Base-by-base conservation (phyloP, 495 filamentous ascomycete genomes). In the Daldinia concentrica region DNA sequence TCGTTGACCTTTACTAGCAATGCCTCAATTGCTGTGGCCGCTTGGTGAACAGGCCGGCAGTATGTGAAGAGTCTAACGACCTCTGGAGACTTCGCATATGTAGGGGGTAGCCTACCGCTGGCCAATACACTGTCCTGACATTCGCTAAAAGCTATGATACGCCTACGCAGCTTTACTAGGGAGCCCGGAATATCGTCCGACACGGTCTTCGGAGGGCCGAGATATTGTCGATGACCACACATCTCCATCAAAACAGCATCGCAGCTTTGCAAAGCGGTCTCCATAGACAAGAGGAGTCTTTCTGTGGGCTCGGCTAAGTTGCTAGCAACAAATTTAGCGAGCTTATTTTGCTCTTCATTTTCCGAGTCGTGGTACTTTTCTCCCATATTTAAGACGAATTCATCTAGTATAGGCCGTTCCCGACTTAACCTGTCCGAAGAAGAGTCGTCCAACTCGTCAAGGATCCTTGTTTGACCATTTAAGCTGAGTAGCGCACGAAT, bases 1-100 rank as follows among this genome's bases (percentile, higher is more conserved):
- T 80, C 70, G 22, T 81, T 76, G 6, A 88, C 78, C 55, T 85
- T 86, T 17, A 73, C 69, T 11, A 80, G 72, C 5, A 87, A 75
- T 22, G 70, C 73, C 73, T 85, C 79, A 8, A 86, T 76, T 12
- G 81, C 78, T 17, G 78, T 80, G 2, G 86, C 82, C 6, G 84
- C 80, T 74, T 88, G 87, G 60, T 86, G 81, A 52, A 89, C 76
- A 26, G 85, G 84, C 32, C 87, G 83, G 7, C 85, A 82, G 54
- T 87, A 89, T 1, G 87, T 78, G 62, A 89, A 88, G 12, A 88
- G 75, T 29, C 84, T 79, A 6, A 87, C 82, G 2, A 88, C 80
- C 34, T 86, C 86, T 24, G 75, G 73, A n/a, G 61, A 72, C 62
- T 71, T 51, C 66, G 77, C 66, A 68, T 74, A 72, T 2, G 81